Evolutionary conservation across 1,284 basidiomycete genomes (phyloP).

Genomic region (Moesziomyces antarcticus): DNA sequence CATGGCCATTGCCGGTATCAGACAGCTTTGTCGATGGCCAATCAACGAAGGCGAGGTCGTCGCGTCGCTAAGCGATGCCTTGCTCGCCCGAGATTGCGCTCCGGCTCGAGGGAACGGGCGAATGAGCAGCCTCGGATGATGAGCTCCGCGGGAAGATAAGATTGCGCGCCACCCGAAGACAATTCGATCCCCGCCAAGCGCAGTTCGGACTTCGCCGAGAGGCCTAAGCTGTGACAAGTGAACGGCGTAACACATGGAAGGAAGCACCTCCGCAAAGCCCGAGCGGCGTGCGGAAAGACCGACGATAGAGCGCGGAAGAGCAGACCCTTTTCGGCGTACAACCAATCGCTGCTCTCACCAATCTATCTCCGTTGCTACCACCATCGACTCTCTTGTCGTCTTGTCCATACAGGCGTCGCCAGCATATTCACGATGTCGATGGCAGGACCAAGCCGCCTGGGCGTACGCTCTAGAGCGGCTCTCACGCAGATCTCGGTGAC

Average conservation of each 20-base stretch:
- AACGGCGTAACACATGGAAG: neutral
- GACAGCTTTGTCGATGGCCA: neutral
- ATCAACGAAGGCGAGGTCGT: neutral
- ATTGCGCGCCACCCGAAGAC: neutral
- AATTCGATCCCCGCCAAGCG: neutral
- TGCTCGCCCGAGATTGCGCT: neutral
- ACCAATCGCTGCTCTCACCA: neutral
- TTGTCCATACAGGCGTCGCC: too few species aligned
- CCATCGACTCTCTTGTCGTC: too few species aligned
- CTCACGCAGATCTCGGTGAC: neutral
- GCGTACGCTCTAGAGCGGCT: neutral
- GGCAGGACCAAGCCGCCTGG: slow-evolving; percentile 27
- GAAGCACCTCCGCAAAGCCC: neutral
- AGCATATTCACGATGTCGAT: too few species aligned
- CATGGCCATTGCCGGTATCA: too few species aligned
- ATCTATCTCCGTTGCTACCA: neutral
- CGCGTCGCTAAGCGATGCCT: neutral
- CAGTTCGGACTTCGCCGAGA: neutral
- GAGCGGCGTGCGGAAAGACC: neutral
- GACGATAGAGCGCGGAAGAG: neutral
- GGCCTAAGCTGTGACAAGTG: rapidly evolving
- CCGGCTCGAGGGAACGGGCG: too few species aligned
- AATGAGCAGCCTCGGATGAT: neutral
- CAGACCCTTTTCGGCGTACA: neutral
- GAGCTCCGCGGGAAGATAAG: neutral